Base-by-base conservation (phyloP, 345 rosid species). In the Boechera retrofracta region DNA sequence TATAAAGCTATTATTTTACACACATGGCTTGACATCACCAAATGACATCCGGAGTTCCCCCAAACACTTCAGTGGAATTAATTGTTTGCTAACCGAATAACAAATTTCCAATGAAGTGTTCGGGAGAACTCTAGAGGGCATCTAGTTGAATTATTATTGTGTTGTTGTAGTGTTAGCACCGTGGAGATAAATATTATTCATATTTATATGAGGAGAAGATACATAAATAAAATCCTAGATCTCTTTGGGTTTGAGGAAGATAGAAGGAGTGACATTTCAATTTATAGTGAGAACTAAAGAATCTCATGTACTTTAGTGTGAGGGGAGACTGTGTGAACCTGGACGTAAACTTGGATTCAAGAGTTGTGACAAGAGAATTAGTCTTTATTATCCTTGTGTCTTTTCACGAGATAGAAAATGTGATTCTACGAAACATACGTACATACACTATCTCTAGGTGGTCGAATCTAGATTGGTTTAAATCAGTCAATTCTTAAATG, bases 41-140 rank as follows among this genome's bases (percentile, higher is more conserved):
- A 77, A 77, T 77, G 64, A n/a, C 49, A 62, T 62, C 71, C 51
- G 64, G 75, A 63, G 80, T 77, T 77, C 80, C 80, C 71, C 80
- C 75, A 77, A 77, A 77, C 80, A 77, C 76, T 77, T 77, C 75
- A 67, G 79, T 68, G 45, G 15, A 76, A 59, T 35, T 38, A 60
- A 39, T 5, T 53, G 63, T 53, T 32, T 31, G 5, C 18, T 6
- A 29, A n/a, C 0, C 2, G 6, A 26, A 38, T 13, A 47, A 59
- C 57, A 21, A 62, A 35, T 4, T 56, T 66, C 10, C 73, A 75
- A 67, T 65, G 60, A 75, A 75, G 78, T 75, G 52, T 67, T 67
- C 60, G 52, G 72, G 42, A 75, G 78, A 75, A 67, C 60, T 75
- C 78, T 57, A 75, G 78, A 75, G 26, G 59, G 57, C 52, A 67